Percentiles rank a stretch among this genome's conserved stretches.
phyloP scores from a whole-genome alignment of 352 stramenopile species.

The Phytophthora meadii region DNA sequence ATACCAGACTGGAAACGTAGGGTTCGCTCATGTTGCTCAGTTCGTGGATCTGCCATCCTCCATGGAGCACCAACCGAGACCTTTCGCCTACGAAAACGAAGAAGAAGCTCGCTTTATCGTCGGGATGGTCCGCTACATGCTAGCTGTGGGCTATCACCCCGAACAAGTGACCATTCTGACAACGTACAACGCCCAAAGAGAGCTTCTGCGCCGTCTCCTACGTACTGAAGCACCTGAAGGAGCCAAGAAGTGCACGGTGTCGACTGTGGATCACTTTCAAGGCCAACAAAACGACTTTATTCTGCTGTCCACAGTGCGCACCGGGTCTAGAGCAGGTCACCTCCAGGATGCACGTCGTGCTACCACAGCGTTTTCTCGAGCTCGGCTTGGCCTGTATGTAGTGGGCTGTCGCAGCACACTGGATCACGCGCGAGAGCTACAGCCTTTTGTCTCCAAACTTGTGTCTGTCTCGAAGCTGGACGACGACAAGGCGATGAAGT shows the following conservation, averaged over 20 bases:
- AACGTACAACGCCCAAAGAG: constrained; percentile 96
- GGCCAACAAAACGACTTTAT: constrained; percentile 96
- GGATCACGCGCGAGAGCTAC: constrained; percentile 75
- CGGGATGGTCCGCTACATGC: constrained; percentile 93
- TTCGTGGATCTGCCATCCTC: constrained; percentile 83
- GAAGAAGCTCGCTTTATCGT: constrained; percentile 96
- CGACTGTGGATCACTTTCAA: constrained; percentile 96
- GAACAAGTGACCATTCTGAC: constrained; percentile 95
- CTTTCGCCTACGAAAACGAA: constrained; percentile 95
- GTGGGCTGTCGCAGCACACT: constrained; percentile 86
- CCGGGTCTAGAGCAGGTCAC: constrained; percentile 84
- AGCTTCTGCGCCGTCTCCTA: constrained; percentile 92
- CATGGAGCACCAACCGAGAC: constrained; percentile 73
- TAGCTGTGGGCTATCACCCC: constrained; percentile 91
- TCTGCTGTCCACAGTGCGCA: constrained; percentile 95
- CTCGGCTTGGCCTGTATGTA: constrained; percentile 94
- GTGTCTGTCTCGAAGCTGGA: constrained; percentile 31
- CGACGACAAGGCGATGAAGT: constrained; percentile 34
- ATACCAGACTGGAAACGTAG: constrained; percentile 83
- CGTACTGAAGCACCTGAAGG: constrained; percentile 24
- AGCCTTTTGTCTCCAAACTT: constrained; percentile 51
- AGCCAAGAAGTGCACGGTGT: constrained; percentile 56
- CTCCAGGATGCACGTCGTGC: constrained; percentile 93
- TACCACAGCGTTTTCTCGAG: constrained; percentile 92
- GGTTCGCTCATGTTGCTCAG: constrained; percentile 91